A percentile compares a stretch with the other conserved stretches of the same genome.
phyloP scores from a whole-genome alignment of 2,329 filamentous ascomycete species.

The Neofusicoccum cordaticola region DNA sequence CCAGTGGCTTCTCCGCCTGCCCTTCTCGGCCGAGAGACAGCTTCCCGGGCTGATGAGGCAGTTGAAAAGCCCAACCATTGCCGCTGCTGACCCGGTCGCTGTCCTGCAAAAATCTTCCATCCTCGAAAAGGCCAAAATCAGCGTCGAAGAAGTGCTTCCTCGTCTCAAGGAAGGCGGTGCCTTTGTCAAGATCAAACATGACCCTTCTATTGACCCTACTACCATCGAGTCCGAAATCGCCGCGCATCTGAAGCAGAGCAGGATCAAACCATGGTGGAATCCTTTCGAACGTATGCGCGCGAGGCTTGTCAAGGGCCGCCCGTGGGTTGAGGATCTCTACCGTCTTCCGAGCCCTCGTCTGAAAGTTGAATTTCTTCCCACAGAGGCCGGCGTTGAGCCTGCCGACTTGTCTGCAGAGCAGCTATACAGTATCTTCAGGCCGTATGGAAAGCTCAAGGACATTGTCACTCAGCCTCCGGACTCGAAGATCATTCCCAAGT shows the following conservation, averaged over 20 bases:
- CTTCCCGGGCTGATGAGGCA: constrained; percentile 51
- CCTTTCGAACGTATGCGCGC: constrained; percentile 69
- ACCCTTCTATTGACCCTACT: constrained; percentile 44
- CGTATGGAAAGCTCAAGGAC: constrained; percentile 86
- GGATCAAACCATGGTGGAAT: constrained; percentile 86
- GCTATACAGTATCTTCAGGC: constrained; percentile 81
- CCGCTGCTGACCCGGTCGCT: constrained; percentile 55
- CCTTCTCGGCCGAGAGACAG: constrained; percentile 45
- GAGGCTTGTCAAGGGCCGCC: constrained; percentile 73
- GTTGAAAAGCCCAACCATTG: constrained; percentile 51
- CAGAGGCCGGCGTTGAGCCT: constrained; percentile 65
- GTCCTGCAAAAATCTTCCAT: constrained; percentile 40
- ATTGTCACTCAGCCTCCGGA: constrained; percentile 80
- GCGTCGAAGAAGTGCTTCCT: constrained; percentile 77
- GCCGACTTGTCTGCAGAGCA: constrained; percentile 82
- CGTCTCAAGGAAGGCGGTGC: constrained; percentile 88
- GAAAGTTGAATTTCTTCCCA: constrained; percentile 80
- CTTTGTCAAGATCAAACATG: constrained; percentile 78
- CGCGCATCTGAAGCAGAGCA: constrained; percentile 63
- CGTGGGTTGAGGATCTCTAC: constrained; percentile 92
- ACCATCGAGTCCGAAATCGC: constrained; percentile 62
- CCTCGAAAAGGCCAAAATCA: constrained; percentile 61
- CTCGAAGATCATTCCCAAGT: constrained; percentile 79
- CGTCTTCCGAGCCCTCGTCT: constrained; percentile 74
- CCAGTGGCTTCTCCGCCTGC: constrained; percentile 57